Evolutionary conservation across 2,329 filamentous ascomycete species (phyloP).

Genomic region (Graphium sp.): DNA sequence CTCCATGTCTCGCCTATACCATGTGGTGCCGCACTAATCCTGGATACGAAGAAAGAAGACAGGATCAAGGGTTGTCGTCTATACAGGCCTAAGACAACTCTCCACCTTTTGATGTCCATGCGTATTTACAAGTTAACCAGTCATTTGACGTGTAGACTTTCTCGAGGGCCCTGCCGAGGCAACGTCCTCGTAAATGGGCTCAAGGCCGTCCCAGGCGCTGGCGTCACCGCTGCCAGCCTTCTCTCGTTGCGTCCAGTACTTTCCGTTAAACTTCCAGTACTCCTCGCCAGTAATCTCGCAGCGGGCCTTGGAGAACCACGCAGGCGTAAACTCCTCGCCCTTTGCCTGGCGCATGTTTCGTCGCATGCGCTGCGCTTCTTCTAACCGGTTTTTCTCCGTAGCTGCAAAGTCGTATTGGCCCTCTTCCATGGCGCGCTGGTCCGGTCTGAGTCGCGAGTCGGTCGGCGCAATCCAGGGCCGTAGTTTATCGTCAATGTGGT

Average conservation of each 20-base stretch:
- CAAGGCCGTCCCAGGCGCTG: slow-evolving; percentile 51
- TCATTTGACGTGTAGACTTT: slow-evolving; percentile 4
- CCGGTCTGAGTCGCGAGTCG: slow-evolving; percentile 80
- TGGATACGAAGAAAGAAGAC: not conserved
- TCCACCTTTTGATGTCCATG: slow-evolving; percentile 1
- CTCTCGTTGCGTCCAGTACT: slow-evolving; percentile 70
- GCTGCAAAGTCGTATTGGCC: slow-evolving; percentile 93
- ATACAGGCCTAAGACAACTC: not conserved
- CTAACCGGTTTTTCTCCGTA: slow-evolving; percentile 82
- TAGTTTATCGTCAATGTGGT: slow-evolving; percentile 77
- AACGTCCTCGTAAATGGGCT: slow-evolving; percentile 53
- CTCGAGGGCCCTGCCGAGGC: slow-evolving; percentile 3
- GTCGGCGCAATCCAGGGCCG: slow-evolving; percentile 69
- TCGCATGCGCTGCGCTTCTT: slow-evolving; percentile 74
- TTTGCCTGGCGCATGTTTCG: slow-evolving; percentile 54
- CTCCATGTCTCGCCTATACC: too few relatives aligned
- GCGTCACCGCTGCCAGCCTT: slow-evolving; percentile 42
- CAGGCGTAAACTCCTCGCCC: slow-evolving; percentile 68
- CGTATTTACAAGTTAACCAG: too few relatives aligned
- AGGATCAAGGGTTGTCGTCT: not conserved
- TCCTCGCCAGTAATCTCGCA: slow-evolving; percentile 73
- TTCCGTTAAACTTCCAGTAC: slow-evolving; percentile 77
- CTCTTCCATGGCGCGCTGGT: slow-evolving; percentile 96
- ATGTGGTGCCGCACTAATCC: too few relatives aligned
- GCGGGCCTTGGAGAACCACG: slow-evolving; percentile 64